Conservation (phyloP, 2,329 filamentous ascomycete genomes). For the Metarhizium robertsii region DNA sequence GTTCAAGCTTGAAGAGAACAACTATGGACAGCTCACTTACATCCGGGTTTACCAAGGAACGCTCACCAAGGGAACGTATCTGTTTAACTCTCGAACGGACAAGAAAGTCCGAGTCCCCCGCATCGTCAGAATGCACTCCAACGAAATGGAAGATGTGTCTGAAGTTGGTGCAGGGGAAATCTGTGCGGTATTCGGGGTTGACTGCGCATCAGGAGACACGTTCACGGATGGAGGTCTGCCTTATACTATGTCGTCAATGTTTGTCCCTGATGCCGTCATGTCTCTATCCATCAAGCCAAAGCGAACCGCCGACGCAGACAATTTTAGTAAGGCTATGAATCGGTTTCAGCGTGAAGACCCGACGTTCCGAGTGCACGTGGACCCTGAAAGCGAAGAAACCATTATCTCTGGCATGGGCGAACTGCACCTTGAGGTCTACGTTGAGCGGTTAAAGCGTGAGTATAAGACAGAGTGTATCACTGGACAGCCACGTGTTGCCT, state of each 20-base stretch:
- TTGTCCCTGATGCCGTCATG: slow-evolving; percentile 95
- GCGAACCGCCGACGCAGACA: slow-evolving; percentile 79
- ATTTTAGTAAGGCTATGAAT: slow-evolving; percentile 98
- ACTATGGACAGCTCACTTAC: slow-evolving; percentile 96
- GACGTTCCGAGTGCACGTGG: slow-evolving; percentile 91
- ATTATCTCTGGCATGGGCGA: slow-evolving; percentile 99
- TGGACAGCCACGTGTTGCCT: slow-evolving; percentile 94
- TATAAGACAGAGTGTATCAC: slow-evolving; percentile 94
- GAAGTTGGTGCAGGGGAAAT: slow-evolving; percentile 96
- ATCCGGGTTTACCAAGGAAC: slow-evolving; percentile 96
- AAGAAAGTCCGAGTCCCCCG: slow-evolving; percentile 96
- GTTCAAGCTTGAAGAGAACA: slow-evolving; percentile 98
- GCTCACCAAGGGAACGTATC: slow-evolving; percentile 76
- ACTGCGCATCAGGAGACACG: slow-evolving; percentile 94
- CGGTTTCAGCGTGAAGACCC: slow-evolving; percentile 98
- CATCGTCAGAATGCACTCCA: slow-evolving; percentile 98
- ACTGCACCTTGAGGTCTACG: slow-evolving; percentile 91
- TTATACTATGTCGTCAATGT: slow-evolving; percentile 97
- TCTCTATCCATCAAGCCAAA: slow-evolving; percentile 96
- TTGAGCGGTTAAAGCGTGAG: slow-evolving; percentile 92
- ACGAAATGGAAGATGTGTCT: slow-evolving; percentile 94
- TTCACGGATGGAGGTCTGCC: slow-evolving; percentile 90
- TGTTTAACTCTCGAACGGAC: slow-evolving; percentile 88
- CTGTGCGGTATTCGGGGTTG: slow-evolving; percentile 94
- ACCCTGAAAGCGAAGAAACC: slow-evolving; percentile 86